Percentiles rank a stretch among this genome's conserved stretches.
These are phyloP conservation scores for Exserohilum turcica DNA, from an alignment of 2,329 filamentous ascomycete species.

Conservation along the genomic window DNA sequence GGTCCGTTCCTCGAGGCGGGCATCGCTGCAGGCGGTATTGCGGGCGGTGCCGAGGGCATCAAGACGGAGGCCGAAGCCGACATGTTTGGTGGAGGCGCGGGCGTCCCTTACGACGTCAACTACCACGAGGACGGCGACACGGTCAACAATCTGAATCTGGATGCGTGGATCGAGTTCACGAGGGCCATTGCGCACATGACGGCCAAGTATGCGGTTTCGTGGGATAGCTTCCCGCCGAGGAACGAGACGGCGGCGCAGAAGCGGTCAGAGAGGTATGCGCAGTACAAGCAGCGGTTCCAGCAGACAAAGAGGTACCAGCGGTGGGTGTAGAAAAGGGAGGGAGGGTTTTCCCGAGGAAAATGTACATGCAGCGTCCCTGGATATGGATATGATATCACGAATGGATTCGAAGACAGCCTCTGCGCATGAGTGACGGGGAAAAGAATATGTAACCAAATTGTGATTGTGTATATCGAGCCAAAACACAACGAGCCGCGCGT, in stretches of 20 bases:
- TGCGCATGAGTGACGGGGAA: not conserved
- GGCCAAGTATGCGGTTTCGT: conserved; percentile 43
- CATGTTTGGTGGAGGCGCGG: conserved; percentile 69
- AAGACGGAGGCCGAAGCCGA: conserved; percentile 71
- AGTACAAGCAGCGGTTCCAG: conserved; percentile 27
- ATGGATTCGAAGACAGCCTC: not conserved
- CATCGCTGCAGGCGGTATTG: conserved; percentile 76
- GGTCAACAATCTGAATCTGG: conserved; percentile 41
- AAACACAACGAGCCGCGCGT: not conserved
- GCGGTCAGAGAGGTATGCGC: conserved; percentile 25
- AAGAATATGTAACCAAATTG: not conserved
- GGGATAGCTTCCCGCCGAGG: conserved; percentile 37
- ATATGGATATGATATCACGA: not conserved
- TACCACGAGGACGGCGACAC: conserved; percentile 48
- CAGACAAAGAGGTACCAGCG: conserved; percentile 29
- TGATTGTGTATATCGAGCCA: not conserved
- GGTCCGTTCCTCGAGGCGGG: conserved; percentile 74
- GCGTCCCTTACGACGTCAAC: conserved; percentile 38
- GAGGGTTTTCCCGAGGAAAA: not conserved
- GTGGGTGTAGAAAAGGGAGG: conserved; percentile 22
- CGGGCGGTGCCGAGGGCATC: conserved; percentile 76
- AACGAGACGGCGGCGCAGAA: conserved; percentile 30
- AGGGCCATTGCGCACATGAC: conserved; percentile 63
- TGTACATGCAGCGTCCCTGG: not conserved
- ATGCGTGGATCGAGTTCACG: conserved; percentile 57